Conservation (phyloP, 2,329 filamentous ascomycete species). For the Clonostachys rosea region DNA sequence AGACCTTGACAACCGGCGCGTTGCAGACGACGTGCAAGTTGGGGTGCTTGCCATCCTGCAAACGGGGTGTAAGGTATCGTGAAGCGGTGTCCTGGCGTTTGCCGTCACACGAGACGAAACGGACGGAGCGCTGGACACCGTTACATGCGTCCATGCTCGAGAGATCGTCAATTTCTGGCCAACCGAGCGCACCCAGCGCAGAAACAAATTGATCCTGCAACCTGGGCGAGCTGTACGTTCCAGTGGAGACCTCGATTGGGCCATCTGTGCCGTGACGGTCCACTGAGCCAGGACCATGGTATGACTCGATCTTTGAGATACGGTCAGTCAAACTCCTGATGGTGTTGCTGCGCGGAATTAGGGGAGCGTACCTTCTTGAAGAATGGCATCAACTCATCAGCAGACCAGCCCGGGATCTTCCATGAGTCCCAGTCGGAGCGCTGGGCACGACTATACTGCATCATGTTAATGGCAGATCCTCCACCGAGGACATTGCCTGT, state of each 20-base stretch:
- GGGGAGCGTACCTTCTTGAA: slow-evolving; percentile 7
- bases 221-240: slow-evolving; percentile 29
- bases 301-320: slow-evolving; percentile 35
- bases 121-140: slow-evolving; percentile 17
- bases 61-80: slow-evolving; percentile 30
- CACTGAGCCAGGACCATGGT: slow-evolving; percentile 29
- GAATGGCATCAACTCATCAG: slow-evolving; percentile 9
- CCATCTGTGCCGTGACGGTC: slow-evolving; percentile 42
- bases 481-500: slow-evolving; percentile 20
- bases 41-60: slow-evolving; percentile 31
- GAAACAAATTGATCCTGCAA: slow-evolving; percentile 38
- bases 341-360: neutral
- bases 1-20: slow-evolving; percentile 45
- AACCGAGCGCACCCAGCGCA: slow-evolving; percentile 36
- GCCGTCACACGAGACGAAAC: slow-evolving; percentile 32
- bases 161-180: slow-evolving; percentile 39
- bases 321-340: neutral
- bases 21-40: slow-evolving; percentile 57
- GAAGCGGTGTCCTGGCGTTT: slow-evolving; percentile 54
- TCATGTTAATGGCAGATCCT: slow-evolving; percentile 24
- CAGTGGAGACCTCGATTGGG: slow-evolving; percentile 41
- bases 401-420: slow-evolving; percentile 8
- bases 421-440: slow-evolving; percentile 10
- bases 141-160: slow-evolving; percentile 38
- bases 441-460: slow-evolving; percentile 20